These are phyloP conservation scores for Leishmania lainsoni DNA, from an alignment of 208 protist species.

Conservation along the genomic window DNA sequence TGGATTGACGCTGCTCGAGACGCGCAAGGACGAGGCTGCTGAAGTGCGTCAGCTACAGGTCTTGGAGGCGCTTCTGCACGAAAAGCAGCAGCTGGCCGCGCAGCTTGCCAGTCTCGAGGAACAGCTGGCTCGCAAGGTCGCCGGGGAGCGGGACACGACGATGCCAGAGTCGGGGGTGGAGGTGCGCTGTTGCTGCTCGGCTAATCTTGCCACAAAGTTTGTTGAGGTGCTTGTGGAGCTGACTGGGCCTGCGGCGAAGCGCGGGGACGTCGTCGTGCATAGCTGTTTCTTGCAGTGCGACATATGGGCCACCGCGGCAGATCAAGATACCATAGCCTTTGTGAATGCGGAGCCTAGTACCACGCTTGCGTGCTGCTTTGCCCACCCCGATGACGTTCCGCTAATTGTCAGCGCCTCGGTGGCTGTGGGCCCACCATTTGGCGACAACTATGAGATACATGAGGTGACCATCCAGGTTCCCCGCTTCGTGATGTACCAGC, in stretches of 20 bases:
- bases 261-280: constrained; percentile 64
- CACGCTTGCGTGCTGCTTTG: constrained; percentile 63
- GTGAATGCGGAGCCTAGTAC: constrained; percentile 28
- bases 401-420: constrained; percentile 71
- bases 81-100: constrained; percentile 74
- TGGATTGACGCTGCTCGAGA: constrained; percentile 72
- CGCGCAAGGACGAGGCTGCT: constrained; percentile 43
- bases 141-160: constrained; percentile 62
- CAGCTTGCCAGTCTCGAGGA: constrained; percentile 80
- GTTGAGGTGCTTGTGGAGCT: constrained; percentile 37
- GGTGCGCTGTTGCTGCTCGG: constrained; percentile 38
- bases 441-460: constrained; percentile 82
- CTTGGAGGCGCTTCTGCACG: constrained; percentile 68
- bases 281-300: constrained; percentile 74
- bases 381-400: constrained; percentile 58
- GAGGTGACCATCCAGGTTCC: constrained; percentile 80
- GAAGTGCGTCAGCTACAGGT: constrained; percentile 61
- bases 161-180: constrained; percentile 56
- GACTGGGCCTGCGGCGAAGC: constrained; percentile 22
- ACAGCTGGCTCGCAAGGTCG: constrained; percentile 34
- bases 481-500: constrained; percentile 84
- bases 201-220: constrained; percentile 14
- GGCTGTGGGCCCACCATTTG: constrained; percentile 69
- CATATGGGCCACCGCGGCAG: constrained; percentile 23
- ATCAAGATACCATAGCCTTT: constrained; percentile 23